Percentiles rank a stretch among this genome's conserved stretches.
Conservation (phyloP, 139 green algal species). For the Tetradesmus obliquus region DNA sequence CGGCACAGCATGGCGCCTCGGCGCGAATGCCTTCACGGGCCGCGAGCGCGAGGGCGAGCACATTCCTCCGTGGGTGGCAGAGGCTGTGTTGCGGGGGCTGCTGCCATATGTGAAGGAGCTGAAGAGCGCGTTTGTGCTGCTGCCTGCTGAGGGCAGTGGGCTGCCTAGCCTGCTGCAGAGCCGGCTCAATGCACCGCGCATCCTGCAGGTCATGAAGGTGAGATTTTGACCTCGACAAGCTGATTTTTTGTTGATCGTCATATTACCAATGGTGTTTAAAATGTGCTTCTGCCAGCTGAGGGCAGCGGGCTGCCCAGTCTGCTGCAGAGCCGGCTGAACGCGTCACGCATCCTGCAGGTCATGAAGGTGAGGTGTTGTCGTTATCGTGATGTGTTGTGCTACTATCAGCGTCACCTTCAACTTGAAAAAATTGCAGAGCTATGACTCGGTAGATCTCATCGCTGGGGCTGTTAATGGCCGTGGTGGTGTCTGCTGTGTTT, state of each 20-base stretch:
- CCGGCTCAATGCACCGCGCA: constrained; percentile 87
- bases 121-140: constrained; percentile 88
- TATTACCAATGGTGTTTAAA: too few relatives aligned
- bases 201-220: constrained; percentile 88
- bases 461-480: too few relatives aligned
- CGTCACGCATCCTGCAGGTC: constrained; percentile 86
- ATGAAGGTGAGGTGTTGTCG: constrained; percentile 69
- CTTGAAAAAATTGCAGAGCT: too few relatives aligned
- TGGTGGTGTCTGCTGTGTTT: too few relatives aligned
- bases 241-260: constrained; percentile 27
- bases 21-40: constrained; percentile 51
- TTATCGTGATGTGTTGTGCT: background rate
- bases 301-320: background rate
- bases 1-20: constrained; percentile 52
- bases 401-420: too few relatives aligned
- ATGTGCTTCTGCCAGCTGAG: constrained; percentile 14
- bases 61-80: constrained; percentile 79
- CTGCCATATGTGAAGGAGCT: constrained; percentile 62
- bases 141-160: constrained; percentile 68
- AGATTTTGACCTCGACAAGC: background rate
- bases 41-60: constrained; percentile 58
- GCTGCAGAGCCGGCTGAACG: constrained; percentile 84
- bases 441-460: too few relatives aligned
- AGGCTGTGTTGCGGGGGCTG: constrained; percentile 73
- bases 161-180: constrained; percentile 81